Conservation (phyloP, 169 alveolate species). For the Eimeria zaria region DNA sequence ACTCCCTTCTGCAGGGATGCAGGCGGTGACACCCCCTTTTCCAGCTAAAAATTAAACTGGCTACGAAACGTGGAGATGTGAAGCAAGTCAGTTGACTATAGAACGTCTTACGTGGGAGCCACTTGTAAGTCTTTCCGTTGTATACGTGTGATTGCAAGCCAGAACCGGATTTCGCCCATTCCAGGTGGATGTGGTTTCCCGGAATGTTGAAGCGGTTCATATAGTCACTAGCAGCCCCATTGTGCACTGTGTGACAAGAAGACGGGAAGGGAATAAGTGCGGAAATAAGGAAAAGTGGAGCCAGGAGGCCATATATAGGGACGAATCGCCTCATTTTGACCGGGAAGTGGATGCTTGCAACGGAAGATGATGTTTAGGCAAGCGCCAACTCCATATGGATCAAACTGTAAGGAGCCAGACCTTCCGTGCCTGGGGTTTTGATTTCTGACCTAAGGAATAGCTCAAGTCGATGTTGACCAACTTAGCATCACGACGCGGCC, state of each 20-base stretch:
- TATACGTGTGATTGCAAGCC: neutral
- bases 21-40: neutral
- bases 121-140: conserved; percentile 70
- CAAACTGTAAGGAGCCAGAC: neutral
- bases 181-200: conserved; percentile 70
- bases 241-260: neutral
- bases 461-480: neutral
- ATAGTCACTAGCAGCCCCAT: conserved; percentile 45
- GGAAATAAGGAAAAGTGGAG: conserved; percentile 10
- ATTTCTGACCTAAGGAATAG: neutral
- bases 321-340: conserved; percentile 14
- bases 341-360: neutral
- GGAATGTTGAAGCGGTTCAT: conserved; percentile 83
- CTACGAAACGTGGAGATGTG: neutral
- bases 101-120: conserved; percentile 66
- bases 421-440: neutral
- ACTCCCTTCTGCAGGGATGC: neutral
- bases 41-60: neutral
- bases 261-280: neutral
- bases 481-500: neutral
- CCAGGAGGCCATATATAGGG: conserved; percentile 16
- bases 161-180: conserved; percentile 72
- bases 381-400: conserved; percentile 34
- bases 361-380: neutral
- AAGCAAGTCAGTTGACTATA: neutral